These are phyloP conservation scores for Citrus trifoliata DNA, from an alignment of 345 rosid genomes.

Conservation along the genomic window DNA sequence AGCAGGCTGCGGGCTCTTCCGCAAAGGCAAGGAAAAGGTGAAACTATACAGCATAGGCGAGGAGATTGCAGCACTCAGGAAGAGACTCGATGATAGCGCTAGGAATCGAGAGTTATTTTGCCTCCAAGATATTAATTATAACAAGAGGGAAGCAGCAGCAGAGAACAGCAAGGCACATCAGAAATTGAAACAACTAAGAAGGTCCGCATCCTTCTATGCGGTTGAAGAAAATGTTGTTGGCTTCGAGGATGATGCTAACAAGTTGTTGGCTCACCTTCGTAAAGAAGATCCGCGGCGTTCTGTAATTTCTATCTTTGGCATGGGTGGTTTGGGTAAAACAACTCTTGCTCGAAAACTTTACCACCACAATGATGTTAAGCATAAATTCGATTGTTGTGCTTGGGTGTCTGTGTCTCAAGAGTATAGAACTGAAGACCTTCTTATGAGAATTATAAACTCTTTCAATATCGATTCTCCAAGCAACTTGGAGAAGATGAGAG, in stretches of 20 bases:
- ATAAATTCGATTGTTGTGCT: neutral
- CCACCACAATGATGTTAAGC: neutral
- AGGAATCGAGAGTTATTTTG: neutral
- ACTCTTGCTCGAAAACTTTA: constrained; percentile 22
- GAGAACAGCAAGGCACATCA: no score
- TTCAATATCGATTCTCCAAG: neutral
- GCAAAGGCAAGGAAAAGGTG: neutral
- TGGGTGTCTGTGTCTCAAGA: constrained; percentile 25
- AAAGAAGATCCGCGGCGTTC: neutral
- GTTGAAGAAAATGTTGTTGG: constrained; percentile 15
- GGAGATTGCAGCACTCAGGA: neutral
- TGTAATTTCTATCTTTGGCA: constrained; percentile 17
- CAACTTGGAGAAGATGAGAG: neutral
- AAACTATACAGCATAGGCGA: neutral
- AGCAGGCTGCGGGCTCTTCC: no score
- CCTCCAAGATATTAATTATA: neutral
- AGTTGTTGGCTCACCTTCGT: constrained; percentile 13
- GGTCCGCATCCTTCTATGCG: neutral
- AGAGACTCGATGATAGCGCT: neutral
- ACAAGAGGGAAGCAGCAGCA: neutral
- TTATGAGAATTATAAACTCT: neutral
- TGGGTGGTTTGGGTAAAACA: constrained; percentile 30
- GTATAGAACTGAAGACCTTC: constrained; percentile 12
- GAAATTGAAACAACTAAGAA: constrained; percentile 1
- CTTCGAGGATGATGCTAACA: neutral